Base-by-base conservation (phyloP, 2,329 filamentous ascomycete genomes). In the Fragosphaeria purpurea region DNA sequence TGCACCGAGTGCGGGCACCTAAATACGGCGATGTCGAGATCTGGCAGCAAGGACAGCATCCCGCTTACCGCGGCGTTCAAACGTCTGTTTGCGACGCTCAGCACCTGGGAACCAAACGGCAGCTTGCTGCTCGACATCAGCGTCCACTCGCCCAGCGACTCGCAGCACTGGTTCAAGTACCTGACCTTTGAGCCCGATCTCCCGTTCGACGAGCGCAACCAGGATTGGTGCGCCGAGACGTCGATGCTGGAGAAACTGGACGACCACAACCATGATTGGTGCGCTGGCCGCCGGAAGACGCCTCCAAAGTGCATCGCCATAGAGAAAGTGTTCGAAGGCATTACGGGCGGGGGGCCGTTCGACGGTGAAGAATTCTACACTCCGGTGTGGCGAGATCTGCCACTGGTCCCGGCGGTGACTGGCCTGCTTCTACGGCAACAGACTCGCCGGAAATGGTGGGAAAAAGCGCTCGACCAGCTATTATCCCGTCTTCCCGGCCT, bases 351-450 rank as follows among this genome's bases (percentile, higher is more conserved):
- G 33, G 56, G 56, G 30, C 56, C 57, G 13, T 61, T 61, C 46
- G 51, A 59, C 44, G 53, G 13, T 43, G 52, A 59, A 4, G 5
- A 56, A 22, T 39, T 22, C 41, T 59, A 65, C 48, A 7, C 30
- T 31, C 42, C 58, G 51, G 60, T 59, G 59, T 62, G 57, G 60
- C 44, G 57, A 45, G 49, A 55, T 22, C 57, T 64, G 42, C 60
- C 61, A 44, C 43, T 30, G 34, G 59, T 62, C 35, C 59, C 59
- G 39, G 62, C 55, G 30, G 61, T 64, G 42, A 63, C 59, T 6
- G 54, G 54, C 48, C 9, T 65, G 50, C 59, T 65, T 58, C 56
- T 65, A 22, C 59, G 61, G 10, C 62, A 63, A 55, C 62, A 65
- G 53, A 64, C 55, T 53, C 61, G 60, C 56, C 59, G 60, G 46